A percentile compares a stretch with the other conserved stretches of the same genome.
Evolutionary conservation across 805 yeast species (phyloP).

Genomic region (Pichia ethanolica): DNA sequence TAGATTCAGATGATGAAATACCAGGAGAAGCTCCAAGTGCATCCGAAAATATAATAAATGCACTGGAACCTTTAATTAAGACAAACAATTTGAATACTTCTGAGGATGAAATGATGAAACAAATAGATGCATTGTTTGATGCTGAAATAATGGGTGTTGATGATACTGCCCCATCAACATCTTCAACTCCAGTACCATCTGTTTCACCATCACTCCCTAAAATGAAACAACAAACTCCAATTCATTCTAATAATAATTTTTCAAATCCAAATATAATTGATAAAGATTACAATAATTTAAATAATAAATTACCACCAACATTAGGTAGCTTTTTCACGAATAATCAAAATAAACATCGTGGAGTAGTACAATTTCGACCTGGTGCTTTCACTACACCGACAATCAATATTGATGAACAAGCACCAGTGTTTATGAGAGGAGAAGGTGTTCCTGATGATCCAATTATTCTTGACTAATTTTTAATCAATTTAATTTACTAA

Average conservation of each 20-base stretch:
- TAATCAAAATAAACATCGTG: not conserved
- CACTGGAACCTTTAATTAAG: not conserved
- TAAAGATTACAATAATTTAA: too few species aligned
- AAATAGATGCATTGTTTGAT: constrained; percentile 7
- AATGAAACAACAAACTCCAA: too few species aligned
- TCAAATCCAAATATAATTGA: not conserved
- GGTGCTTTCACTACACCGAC: not conserved
- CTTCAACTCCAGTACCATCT: not conserved
- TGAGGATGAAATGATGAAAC: constrained; percentile 9
- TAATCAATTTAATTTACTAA: not conserved
- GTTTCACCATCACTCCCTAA: too few species aligned
- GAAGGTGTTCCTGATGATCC: constrained; percentile 29
- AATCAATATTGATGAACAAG: not conserved
- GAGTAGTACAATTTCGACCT: constrained; percentile 8
- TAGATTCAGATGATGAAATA: constrained; percentile 14
- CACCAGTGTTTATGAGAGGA: constrained; percentile 24
- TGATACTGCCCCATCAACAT: not conserved
- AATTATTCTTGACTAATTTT: constrained; percentile 21
- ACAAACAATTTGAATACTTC: not conserved
- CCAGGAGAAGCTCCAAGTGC: constrained; percentile 3
- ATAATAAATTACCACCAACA: not conserved
- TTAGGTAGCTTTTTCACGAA: not conserved
- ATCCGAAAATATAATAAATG: not conserved
- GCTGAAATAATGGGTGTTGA: not conserved
- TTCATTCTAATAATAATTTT: too few species aligned